Percentiles rank a stretch among this genome's conserved stretches.
These are phyloP conservation scores for Trametes cubensis DNA, from an alignment of 768 basidiomycete genomes.

Conservation along the genomic window DNA sequence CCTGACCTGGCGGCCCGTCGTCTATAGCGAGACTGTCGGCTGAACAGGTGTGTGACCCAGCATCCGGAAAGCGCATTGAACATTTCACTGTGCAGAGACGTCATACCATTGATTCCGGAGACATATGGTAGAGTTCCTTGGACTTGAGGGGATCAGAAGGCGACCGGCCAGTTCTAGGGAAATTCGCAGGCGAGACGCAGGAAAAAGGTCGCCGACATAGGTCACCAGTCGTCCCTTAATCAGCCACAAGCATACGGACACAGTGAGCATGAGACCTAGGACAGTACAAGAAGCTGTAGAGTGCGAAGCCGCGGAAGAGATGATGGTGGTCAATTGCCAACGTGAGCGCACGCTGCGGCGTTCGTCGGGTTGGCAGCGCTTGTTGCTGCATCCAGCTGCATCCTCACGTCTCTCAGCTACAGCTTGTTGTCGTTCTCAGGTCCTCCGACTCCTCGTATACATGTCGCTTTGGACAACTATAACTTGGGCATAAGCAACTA, in stretches of 20 bases:
- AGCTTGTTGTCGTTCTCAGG: background rate
- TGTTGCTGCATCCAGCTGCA: no score
- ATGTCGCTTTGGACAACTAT: background rate
- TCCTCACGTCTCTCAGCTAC: background rate
- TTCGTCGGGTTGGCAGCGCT: no score
- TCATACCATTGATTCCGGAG: no score
- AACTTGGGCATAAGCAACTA: background rate
- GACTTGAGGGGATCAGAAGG: background rate
- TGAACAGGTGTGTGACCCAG: conserved; percentile 15
- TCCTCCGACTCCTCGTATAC: background rate
- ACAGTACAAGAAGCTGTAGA: no score
- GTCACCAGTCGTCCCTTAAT: no score
- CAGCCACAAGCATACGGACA: no score
- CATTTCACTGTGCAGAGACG: background rate
- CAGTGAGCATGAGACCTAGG: no score
- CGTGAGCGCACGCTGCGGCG: no score
- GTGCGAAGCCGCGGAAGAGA: no score
- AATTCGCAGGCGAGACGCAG: background rate
- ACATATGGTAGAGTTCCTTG: no score
- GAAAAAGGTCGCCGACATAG: no score
- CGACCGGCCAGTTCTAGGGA: background rate
- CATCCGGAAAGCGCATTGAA: background rate
- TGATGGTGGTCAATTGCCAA: no score
- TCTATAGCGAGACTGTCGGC: conserved; percentile 11
- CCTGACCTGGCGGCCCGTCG: conserved; percentile 17